Evolutionary conservation across 106 monocot species (phyloP).

Genomic region (Gastrodia elata): DNA sequence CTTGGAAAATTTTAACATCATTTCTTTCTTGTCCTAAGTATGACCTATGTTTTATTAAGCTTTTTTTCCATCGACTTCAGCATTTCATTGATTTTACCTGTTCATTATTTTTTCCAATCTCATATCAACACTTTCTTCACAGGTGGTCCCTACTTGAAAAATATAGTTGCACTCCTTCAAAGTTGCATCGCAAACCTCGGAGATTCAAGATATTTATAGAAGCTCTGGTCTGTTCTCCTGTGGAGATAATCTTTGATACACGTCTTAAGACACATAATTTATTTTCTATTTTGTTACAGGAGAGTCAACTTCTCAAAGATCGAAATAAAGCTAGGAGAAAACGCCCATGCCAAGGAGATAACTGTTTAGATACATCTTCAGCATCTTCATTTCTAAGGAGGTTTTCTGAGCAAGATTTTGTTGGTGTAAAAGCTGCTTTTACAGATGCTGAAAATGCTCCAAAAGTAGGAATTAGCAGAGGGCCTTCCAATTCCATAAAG

Average conservation of each 20-base stretch:
- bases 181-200: conserved; percentile 89
- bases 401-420: conserved; percentile 34
- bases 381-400: conserved; percentile 20
- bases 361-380: conserved; percentile 27
- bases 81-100: not conserved
- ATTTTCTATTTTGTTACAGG: conserved; percentile 26
- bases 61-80: not conserved
- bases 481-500: conserved; percentile 27
- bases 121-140: conserved; percentile 9
- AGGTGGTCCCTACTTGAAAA: conserved; percentile 99
- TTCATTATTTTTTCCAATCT: not conserved
- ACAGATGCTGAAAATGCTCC: conserved; percentile 31
- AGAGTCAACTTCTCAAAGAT: conserved; percentile 84
- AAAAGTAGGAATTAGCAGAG: conserved; percentile 42
- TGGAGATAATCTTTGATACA: not conserved
- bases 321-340: conserved; percentile 70
- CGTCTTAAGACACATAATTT: not conserved
- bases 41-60: not conserved
- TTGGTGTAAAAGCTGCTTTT: conserved; percentile 35
- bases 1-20: too few species aligned
- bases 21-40: not conserved
- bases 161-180: conserved; percentile 91
- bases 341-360: conserved; percentile 47
- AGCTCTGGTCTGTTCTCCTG: conserved; percentile 55
- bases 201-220: conserved; percentile 95